Percentiles rank a stretch among this genome's conserved stretches.
Conservation (phyloP, 371 early-diverging fungal genomes). For the Lichtheimia corymbifera region DNA sequence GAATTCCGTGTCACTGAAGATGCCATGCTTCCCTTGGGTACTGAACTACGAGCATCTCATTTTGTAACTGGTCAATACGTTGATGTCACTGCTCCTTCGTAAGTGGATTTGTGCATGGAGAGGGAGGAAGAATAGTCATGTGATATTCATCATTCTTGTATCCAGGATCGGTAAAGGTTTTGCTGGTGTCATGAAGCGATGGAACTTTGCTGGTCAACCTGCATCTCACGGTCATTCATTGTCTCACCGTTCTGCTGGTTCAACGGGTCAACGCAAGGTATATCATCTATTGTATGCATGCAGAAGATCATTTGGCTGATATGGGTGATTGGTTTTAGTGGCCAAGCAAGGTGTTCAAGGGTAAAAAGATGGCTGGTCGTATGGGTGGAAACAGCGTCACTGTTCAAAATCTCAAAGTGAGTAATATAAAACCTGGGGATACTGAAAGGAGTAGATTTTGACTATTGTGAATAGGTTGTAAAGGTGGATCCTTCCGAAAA, state of each 20-base stretch:
- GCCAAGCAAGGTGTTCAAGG: constrained; percentile 93
- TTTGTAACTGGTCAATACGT: constrained; percentile 95
- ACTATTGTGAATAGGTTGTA: constrained; percentile 51
- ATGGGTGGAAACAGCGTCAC: constrained; percentile 90
- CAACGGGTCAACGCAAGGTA: constrained; percentile 92
- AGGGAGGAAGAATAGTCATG: neutral
- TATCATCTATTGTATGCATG: no score
- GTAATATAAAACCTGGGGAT: neutral
- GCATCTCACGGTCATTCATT: constrained; percentile 95
- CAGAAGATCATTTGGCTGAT: neutral
- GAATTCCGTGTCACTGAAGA: constrained; percentile 89
- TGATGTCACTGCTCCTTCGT: constrained; percentile 85
- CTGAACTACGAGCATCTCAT: constrained; percentile 80
- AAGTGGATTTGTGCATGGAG: constrained; percentile 30
- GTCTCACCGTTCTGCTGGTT: constrained; percentile 89
- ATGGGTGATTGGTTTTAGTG: constrained; percentile 25
- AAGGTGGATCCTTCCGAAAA: constrained; percentile 88
- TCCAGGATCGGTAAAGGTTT: constrained; percentile 92
- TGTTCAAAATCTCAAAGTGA: constrained; percentile 77
- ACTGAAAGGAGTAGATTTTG: neutral
- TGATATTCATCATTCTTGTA: neutral
- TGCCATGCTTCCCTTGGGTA: constrained; percentile 83
- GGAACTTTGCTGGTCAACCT: constrained; percentile 89
- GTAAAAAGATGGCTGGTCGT: constrained; percentile 98
- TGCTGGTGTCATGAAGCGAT: constrained; percentile 97